Base-by-base conservation (phyloP, 768 basidiomycete genomes). In the Leucocoprinus leucothites region DNA sequence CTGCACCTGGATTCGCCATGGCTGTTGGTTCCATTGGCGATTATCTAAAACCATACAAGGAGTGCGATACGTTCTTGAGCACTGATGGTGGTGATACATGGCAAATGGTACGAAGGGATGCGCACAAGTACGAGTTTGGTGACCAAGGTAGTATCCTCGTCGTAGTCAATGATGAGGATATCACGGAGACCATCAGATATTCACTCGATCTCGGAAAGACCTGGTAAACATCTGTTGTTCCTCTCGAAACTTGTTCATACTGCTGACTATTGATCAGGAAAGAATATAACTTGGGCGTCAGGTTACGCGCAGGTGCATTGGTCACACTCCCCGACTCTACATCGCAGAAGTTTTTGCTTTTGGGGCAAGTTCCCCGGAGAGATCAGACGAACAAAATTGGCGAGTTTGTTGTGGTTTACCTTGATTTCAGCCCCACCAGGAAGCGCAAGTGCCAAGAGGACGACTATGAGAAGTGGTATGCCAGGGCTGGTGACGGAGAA, bases 81-180 rank as follows among this genome's bases (percentile, higher is more conserved):
- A 87, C 79, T 0, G 92, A 99, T 63, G 94, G 87, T 0, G 97
- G 97, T 1, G 61, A 94, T 13, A 82, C 82, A 4, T 99, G 97
- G 96, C 71, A 63, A 21, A 93, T 92, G 87, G 78, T 87, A 9
- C 74, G 75, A 41, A 72, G 69, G 50, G 85, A 87, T 21, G 90
- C 96, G 0, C 87, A 92, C 66, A 94, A 94, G 71, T 98, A 98
- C 64, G 95, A 98, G 71, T 95, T 98, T 67, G 97, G 97, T 4
- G 97, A 97, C 64, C 79, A 80, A 63, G 97, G 81, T 0, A 89
- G 88, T 62, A 81, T 98, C 24, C 62, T 90, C 28, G 82, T 98
- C 9, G 74, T 86, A 22, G 82, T 94, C 3, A 86, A 96, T 60
- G 94, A 99, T 61, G 95, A 98, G 64, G 85, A 89, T 35, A 65